These are phyloP conservation scores for Xylariaceae sp. DNA, from an alignment of 2,329 filamentous ascomycete genomes.

Conservation along the genomic window DNA sequence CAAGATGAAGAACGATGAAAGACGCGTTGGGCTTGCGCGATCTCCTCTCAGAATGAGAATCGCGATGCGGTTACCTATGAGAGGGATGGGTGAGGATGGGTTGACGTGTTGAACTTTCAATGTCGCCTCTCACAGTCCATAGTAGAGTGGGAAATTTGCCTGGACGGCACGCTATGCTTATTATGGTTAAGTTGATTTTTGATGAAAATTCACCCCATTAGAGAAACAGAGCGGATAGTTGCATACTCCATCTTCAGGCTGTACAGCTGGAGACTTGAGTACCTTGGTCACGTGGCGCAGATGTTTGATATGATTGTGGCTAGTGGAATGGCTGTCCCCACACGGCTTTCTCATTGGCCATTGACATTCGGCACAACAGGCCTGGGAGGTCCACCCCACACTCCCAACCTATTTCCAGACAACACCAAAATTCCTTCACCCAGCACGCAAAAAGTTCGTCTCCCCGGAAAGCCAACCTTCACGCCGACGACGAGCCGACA, in stretches of 20 bases:
- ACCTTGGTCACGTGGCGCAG: conserved; percentile 2
- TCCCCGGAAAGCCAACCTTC: conserved; percentile 23
- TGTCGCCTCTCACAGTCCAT: conserved; percentile 18
- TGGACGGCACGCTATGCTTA: conserved; percentile 6
- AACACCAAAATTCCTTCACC: conserved; percentile 28
- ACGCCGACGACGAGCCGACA: conserved; percentile 19
- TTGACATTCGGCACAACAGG: conserved; percentile 19
- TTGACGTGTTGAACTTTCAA: conserved; percentile 14
- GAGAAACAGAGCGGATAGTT: background rate
- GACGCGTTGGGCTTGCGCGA: conserved; percentile 17
- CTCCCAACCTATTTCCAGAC: conserved; percentile 20
- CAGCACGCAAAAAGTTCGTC: conserved; percentile 26
- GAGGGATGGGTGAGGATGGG: background rate
- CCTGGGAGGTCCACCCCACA: conserved; percentile 26
- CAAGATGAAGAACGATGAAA: conserved; percentile 1
- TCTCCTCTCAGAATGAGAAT: conserved; percentile 12
- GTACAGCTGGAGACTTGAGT: too few species aligned
- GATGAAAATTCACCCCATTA: background rate
- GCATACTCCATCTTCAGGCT: too few species aligned
- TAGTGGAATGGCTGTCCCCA: background rate
- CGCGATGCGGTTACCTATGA: conserved; percentile 17
- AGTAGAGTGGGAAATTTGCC: conserved; percentile 24
- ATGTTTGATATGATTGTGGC: conserved; percentile 10
- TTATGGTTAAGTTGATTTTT: too few species aligned
- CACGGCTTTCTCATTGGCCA: conserved; percentile 20